Evolutionary conservation across 1,139 yeast genomes (phyloP).

Genomic region (Pneumocystis canis): DNA sequence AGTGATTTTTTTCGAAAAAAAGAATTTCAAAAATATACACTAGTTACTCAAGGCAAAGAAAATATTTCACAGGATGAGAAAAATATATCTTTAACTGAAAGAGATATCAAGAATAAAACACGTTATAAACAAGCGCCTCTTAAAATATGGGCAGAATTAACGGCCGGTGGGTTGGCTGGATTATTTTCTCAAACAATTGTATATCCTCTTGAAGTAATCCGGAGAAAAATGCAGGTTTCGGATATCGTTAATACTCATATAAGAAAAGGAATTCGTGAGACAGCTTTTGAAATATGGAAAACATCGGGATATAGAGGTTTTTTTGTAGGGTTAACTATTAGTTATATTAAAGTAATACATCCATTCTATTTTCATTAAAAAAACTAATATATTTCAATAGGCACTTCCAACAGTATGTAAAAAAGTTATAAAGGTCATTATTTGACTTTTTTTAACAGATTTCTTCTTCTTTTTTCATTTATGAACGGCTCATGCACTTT

Average conservation of each 20-base stretch:
- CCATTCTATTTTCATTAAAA: background rate
- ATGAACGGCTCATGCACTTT: background rate
- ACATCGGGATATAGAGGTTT: slow-evolving; percentile 59
- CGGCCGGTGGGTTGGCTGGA: slow-evolving; percentile 93
- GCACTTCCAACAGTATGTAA: background rate
- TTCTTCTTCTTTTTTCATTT: background rate
- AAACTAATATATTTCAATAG: background rate
- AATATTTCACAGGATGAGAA: background rate
- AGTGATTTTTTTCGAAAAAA: slow-evolving; percentile 70
- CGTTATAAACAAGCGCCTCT: slow-evolving; percentile 36
- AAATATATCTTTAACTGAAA: too few relatives aligned
- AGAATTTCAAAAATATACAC: slow-evolving; percentile 41
- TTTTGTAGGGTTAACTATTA: slow-evolving; percentile 86
- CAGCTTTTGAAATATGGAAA: slow-evolving; percentile 24
- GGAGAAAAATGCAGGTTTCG: slow-evolving; percentile 93
- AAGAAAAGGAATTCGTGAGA: slow-evolving; percentile 39
- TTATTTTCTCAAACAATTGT: slow-evolving; percentile 92
- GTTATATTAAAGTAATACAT: slow-evolving; percentile 60
- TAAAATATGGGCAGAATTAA: slow-evolving; percentile 76
- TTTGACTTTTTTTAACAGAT: background rate
- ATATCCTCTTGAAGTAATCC: slow-evolving; percentile 87
- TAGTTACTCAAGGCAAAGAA: slow-evolving; percentile 19
- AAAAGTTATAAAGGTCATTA: background rate
- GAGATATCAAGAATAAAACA: background rate
- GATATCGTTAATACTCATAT: slow-evolving; percentile 58